Percentiles rank a stretch among this genome's conserved stretches.
Conservation (phyloP, 2,329 filamentous ascomycete genomes). For the Arachnopeziza araneosa region DNA sequence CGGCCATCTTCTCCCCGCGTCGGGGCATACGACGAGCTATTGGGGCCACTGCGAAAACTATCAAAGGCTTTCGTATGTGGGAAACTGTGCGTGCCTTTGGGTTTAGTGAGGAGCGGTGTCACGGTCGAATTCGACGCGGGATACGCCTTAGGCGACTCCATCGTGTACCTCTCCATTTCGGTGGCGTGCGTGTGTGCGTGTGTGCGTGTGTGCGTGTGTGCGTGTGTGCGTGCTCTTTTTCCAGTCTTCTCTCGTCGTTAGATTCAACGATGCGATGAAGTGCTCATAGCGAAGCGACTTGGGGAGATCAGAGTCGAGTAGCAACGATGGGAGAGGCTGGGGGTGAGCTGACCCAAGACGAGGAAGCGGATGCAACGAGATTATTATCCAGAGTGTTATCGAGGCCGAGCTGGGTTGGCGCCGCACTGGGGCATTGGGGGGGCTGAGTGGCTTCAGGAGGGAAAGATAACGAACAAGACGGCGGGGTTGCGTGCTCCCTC, state of each 20-base stretch:
- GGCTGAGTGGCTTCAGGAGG: background rate
- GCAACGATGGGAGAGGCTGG: background rate
- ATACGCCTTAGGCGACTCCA: slow-evolving; percentile 17
- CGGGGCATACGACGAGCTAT: slow-evolving; percentile 13
- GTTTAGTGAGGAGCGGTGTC: slow-evolving; percentile 21
- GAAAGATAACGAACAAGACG: background rate
- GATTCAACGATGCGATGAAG: background rate
- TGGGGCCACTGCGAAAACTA: slow-evolving; percentile 22
- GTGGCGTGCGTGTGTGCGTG: background rate
- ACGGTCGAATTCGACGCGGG: slow-evolving; percentile 23
- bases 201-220: too few relatives aligned
- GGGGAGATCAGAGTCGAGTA: background rate
- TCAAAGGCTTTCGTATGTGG: slow-evolving; percentile 20
- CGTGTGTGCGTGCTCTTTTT: too few relatives aligned
- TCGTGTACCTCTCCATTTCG: slow-evolving; percentile 4
- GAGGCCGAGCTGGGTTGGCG: background rate
- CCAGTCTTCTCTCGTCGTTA: background rate
- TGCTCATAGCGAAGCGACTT: background rate
- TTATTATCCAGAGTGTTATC: background rate
- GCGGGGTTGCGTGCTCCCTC: background rate
- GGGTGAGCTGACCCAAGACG: background rate
- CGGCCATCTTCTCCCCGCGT: slow-evolving; percentile 23
- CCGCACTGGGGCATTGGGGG: too few relatives aligned
- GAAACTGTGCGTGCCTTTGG: slow-evolving; percentile 14
- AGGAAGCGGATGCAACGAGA: background rate